Percentiles rank a stretch among this genome's conserved stretches.
Conservation (phyloP, 805 yeast species). For the Cephaloascus fragrans region DNA sequence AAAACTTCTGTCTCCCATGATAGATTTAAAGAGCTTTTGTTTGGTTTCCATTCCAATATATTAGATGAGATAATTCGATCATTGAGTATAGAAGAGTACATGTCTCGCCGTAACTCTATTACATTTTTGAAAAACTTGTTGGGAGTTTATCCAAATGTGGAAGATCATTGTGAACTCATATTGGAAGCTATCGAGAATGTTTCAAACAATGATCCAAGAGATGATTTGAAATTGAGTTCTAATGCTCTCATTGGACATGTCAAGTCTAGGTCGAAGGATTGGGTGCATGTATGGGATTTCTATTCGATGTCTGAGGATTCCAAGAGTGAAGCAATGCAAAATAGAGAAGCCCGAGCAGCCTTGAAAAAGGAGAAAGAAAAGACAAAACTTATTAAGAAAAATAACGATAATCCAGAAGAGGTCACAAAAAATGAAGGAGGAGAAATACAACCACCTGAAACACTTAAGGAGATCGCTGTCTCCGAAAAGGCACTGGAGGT, state of each 20-base stretch:
- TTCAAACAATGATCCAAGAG: constrained; percentile 48
- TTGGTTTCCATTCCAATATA: constrained; percentile 45
- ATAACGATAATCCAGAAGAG: not conserved
- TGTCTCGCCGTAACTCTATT: constrained; percentile 73
- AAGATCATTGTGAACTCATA: constrained; percentile 52
- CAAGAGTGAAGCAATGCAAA: constrained; percentile 15
- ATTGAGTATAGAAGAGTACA: constrained; percentile 48
- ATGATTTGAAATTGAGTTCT: constrained; percentile 72
- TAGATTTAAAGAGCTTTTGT: constrained; percentile 30
- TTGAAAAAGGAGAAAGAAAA: no score
- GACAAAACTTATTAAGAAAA: not conserved
- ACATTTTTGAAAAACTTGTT: constrained; percentile 62
- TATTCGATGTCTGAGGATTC: constrained; percentile 37
- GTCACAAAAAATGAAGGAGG: no score
- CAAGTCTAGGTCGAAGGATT: constrained; percentile 39
- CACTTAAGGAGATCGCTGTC: not conserved
- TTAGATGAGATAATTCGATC: constrained; percentile 32
- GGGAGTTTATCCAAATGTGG: constrained; percentile 56
- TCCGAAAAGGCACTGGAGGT: not conserved
- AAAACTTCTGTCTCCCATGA: constrained; percentile 12
- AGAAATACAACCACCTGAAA: no score
- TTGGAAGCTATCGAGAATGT: constrained; percentile 37
- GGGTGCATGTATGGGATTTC: constrained; percentile 50
- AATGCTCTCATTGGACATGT: constrained; percentile 62
- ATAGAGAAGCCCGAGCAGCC: no score